Conservation (phyloP, 1,139 yeast species). For the Kazachstania sp. region DNA sequence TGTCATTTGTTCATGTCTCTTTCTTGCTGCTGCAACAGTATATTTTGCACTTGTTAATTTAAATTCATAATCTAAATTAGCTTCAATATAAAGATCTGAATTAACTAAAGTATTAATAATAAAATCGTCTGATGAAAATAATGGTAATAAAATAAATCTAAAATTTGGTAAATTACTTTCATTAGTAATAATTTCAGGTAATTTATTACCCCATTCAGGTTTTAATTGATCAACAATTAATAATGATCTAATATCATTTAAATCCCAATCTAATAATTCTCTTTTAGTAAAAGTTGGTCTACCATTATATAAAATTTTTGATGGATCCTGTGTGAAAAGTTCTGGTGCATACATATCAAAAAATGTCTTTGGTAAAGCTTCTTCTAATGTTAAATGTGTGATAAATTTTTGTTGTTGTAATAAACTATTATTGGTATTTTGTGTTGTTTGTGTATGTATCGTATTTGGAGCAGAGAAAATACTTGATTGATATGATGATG, state of each 20-base stretch:
- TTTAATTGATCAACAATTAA: conserved; percentile 42
- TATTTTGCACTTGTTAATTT: conserved; percentile 49
- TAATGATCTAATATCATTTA: conserved; percentile 55
- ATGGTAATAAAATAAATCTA: conserved; percentile 41
- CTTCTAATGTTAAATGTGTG: conserved; percentile 27
- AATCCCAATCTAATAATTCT: conserved; percentile 53
- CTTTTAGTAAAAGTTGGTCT: conserved; percentile 55
- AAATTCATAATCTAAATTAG: conserved; percentile 44
- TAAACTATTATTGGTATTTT: conserved; percentile 7
- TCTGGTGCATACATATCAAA: conserved; percentile 50
- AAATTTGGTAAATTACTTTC: conserved; percentile 24
- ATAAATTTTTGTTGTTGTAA: conserved; percentile 11
- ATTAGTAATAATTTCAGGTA: conserved; percentile 37
- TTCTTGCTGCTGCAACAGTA: conserved; percentile 49
- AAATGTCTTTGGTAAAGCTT: conserved; percentile 42
- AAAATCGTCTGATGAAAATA: conserved; percentile 40
- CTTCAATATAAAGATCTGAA: conserved; percentile 53
- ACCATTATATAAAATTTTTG: conserved; percentile 39
- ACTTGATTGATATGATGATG: conserved; percentile 23
- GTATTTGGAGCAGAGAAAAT: conserved; percentile 25
- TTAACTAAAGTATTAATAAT: conserved; percentile 42
- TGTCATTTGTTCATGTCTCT: conserved; percentile 35
- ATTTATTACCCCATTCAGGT: conserved; percentile 45
- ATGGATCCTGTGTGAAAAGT: conserved; percentile 34
- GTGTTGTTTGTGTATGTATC: conserved; percentile 12